Percentiles rank a stretch among this genome's conserved stretches.
phyloP scores from a whole-genome alignment of 768 basidiomycete species.

The Pleurotus djamor region DNA sequence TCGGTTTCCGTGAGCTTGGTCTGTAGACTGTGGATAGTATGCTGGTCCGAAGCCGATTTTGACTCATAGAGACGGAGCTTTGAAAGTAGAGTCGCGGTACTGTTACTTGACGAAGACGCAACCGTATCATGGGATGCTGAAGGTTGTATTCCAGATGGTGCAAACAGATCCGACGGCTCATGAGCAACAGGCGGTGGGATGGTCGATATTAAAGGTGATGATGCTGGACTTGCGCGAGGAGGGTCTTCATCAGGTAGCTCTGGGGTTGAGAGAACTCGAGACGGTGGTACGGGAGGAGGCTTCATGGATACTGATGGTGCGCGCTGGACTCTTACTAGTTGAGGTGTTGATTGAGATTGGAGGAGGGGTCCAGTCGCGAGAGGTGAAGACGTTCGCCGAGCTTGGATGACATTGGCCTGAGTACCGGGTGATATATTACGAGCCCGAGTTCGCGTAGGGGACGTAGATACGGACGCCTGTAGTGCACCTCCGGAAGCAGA shows the following conservation, averaged over 20 bases:
- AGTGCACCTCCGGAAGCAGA: neutral
- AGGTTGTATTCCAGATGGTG: neutral
- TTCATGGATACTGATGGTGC: conserved; percentile 2
- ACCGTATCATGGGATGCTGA: conserved; percentile 1
- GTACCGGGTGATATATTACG: conserved; percentile 6
- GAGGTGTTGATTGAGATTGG: neutral
- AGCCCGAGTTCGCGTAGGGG: neutral
- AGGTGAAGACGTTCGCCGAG: conserved; percentile 4
- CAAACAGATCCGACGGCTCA: neutral
- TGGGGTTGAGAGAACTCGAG: neutral
- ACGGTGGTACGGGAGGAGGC: neutral
- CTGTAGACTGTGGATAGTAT: conserved; percentile 83
- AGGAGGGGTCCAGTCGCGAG: neutral
- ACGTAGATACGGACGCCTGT: neutral
- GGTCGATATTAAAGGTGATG: neutral
- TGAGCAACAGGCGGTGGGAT: neutral
- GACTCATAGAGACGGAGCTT: conserved; percentile 85
- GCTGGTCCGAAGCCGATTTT: conserved; percentile 83
- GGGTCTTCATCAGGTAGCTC: neutral
- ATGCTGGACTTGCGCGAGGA: neutral
- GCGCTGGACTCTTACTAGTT: conserved; percentile 1
- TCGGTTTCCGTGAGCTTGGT: conserved; percentile 82
- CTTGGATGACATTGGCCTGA: neutral
- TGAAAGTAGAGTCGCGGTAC: conserved; percentile 3
- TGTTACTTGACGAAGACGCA: conserved; percentile 5